A percentile compares a stretch with the other conserved stretches of the same genome.
These are phyloP conservation scores for Taiozyma sp. DNA, from an alignment of 1,139 yeast species.

Conservation along the genomic window DNA sequence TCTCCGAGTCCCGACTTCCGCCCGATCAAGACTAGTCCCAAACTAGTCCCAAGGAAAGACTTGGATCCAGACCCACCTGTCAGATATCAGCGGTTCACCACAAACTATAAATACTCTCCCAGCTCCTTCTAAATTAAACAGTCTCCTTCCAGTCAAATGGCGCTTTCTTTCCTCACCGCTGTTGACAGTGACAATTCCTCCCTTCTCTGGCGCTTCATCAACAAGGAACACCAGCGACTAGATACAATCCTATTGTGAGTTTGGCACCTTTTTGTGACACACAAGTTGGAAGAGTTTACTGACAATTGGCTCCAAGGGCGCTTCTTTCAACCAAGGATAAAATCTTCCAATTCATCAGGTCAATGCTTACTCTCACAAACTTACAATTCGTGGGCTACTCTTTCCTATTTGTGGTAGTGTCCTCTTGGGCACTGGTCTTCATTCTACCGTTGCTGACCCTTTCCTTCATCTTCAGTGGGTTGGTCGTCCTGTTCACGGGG, in stretches of 20 bases:
- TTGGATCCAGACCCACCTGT: not conserved
- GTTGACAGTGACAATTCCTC: not conserved
- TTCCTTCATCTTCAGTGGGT: conserved; percentile 22
- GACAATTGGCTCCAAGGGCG: not conserved
- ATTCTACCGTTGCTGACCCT: conserved; percentile 19
- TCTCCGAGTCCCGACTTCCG: not conserved
- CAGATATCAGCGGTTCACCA: not conserved
- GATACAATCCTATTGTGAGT: not conserved
- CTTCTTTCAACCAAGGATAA: not conserved
- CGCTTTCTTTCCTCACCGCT: not conserved
- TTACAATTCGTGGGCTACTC: conserved; percentile 16
- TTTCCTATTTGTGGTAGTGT: conserved; percentile 10
- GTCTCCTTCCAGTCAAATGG: not conserved
- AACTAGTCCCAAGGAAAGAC: too few relatives aligned
- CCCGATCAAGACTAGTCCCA: not conserved
- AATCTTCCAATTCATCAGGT: not conserved
- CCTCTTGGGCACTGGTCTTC: conserved; percentile 13
- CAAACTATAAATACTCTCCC: not conserved
- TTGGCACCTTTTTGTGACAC: not conserved
- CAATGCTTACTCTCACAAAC: conserved; percentile 14
- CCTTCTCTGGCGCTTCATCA: not conserved
- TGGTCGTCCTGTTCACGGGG: conserved; percentile 22
- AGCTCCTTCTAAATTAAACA: not conserved
- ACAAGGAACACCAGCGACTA: not conserved
- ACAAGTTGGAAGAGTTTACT: not conserved